These are phyloP conservation scores for Leucosporidium yakuticum DNA, from an alignment of 768 basidiomycete genomes.

Conservation along the genomic window DNA sequence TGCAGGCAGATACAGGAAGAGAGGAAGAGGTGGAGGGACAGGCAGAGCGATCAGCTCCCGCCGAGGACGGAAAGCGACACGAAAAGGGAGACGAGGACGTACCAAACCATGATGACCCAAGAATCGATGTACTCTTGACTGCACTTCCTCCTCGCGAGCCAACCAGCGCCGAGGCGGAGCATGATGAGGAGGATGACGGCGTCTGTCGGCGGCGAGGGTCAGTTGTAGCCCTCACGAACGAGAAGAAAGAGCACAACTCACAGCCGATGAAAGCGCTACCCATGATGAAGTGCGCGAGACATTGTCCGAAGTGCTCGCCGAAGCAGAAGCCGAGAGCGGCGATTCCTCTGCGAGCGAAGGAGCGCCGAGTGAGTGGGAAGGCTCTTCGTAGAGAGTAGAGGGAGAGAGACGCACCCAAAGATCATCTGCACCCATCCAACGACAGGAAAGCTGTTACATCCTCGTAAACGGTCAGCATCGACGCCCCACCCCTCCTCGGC, in stretches of 20 bases:
- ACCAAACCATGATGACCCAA: conserved; percentile 44
- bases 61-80: too few species aligned
- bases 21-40: too few species aligned
- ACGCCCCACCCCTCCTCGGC: too few species aligned
- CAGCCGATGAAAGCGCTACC: conserved; percentile 82
- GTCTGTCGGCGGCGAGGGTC: conserved; percentile 40
- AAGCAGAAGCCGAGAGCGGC: conserved; percentile 62
- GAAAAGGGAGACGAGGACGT: background rate
- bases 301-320: conserved; percentile 61
- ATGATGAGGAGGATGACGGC: conserved; percentile 73
- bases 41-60: too few species aligned
- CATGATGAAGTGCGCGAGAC: conserved; percentile 38
- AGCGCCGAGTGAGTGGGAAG: background rate
- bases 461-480: too few species aligned
- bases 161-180: conserved; percentile 67
- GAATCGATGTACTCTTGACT: conserved; percentile 46
- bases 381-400: conserved; percentile 46
- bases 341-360: conserved; percentile 12
- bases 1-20: too few species aligned
- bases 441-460: conserved; percentile 62
- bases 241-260: too few species aligned
- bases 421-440: conserved; percentile 85
- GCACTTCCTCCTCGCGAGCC: conserved; percentile 47
- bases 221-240: too few species aligned
- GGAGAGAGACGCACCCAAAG: conserved; percentile 60